A percentile compares a stretch with the other conserved stretches of the same genome.
phyloP scores from a whole-genome alignment of 2,329 filamentous ascomycete genomes.

The Capronia coronata region DNA sequence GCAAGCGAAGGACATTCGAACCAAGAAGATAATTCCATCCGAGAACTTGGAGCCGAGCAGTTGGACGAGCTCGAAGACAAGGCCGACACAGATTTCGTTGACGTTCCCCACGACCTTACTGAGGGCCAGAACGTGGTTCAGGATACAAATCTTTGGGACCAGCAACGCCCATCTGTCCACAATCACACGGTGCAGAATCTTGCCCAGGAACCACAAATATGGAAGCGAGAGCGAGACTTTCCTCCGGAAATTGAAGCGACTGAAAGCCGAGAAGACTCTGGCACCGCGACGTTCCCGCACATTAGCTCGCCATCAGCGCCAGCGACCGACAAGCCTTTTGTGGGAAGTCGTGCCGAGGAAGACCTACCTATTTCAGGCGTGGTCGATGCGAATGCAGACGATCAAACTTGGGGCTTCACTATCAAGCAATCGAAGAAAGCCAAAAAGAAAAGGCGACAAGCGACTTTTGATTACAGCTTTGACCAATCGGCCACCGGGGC shows the following conservation, averaged over 20 bases:
- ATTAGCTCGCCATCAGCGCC: not conserved
- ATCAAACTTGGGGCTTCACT: conserved; percentile 20
- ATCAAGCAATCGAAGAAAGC: conserved; percentile 30
- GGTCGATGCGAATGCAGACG: not conserved
- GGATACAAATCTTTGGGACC: not conserved
- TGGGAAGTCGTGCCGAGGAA: not conserved
- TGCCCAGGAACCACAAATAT: too few relatives aligned
- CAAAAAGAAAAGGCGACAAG: conserved; percentile 35
- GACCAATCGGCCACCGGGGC: not conserved
- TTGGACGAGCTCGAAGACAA: not conserved
- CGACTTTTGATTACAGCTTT: conserved; percentile 2
- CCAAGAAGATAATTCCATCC: not conserved
- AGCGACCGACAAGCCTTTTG: not conserved
- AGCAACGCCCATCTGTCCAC: not conserved
- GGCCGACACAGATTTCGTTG: not conserved
- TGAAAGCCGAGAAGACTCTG: not conserved
- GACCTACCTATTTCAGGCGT: not conserved
- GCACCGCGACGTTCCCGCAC: not conserved
- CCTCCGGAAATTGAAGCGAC: not conserved
- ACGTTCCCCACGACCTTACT: not conserved
- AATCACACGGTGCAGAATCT: not conserved
- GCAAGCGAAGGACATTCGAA: not conserved
- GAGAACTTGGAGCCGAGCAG: not conserved
- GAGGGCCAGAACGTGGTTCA: not conserved
- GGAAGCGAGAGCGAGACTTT: too few relatives aligned